These are phyloP conservation scores for Penicillium parvum DNA, from an alignment of 495 filamentous ascomycete species.

Conservation along the genomic window DNA sequence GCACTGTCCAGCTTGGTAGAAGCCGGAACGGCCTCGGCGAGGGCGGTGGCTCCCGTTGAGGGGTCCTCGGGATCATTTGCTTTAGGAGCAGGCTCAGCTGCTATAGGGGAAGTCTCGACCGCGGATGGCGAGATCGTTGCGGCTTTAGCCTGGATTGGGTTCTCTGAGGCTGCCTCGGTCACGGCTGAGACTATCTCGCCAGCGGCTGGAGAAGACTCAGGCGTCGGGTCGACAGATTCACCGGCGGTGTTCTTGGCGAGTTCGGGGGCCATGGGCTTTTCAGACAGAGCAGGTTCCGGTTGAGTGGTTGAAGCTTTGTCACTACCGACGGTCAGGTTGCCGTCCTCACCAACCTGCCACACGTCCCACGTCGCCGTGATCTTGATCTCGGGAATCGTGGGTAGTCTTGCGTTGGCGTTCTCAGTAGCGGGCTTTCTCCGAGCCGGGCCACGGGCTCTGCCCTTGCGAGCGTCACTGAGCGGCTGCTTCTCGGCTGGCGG, in stretches of 20 bases:
- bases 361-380: constrained; percentile 48
- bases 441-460: constrained; percentile 81
- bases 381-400: constrained; percentile 40
- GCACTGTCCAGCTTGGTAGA: constrained; percentile 19
- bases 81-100: constrained; percentile 5
- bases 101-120: not conserved
- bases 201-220: constrained; percentile 4
- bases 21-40: constrained; percentile 3
- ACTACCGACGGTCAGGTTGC: constrained; percentile 36
- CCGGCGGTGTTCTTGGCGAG: constrained; percentile 55
- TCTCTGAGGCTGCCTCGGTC: constrained; percentile 1
- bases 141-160: constrained; percentile 3
- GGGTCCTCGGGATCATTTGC: constrained; percentile 8
- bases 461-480: constrained; percentile 80
- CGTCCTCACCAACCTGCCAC: constrained; percentile 48
- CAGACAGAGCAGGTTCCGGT: constrained; percentile 14
- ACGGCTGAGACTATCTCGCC: constrained; percentile 7
- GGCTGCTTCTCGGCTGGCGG: constrained; percentile 68
- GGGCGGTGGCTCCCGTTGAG: not conserved
- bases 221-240: constrained; percentile 42
- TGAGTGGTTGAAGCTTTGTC: constrained; percentile 22
- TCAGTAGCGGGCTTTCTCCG: constrained; percentile 64
- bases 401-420: constrained; percentile 23
- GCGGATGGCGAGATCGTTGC: constrained; percentile 1
- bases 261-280: constrained; percentile 27